These are phyloP conservation scores for Lactifluus volemus DNA, from an alignment of 768 basidiomycete genomes.

Conservation along the genomic window DNA sequence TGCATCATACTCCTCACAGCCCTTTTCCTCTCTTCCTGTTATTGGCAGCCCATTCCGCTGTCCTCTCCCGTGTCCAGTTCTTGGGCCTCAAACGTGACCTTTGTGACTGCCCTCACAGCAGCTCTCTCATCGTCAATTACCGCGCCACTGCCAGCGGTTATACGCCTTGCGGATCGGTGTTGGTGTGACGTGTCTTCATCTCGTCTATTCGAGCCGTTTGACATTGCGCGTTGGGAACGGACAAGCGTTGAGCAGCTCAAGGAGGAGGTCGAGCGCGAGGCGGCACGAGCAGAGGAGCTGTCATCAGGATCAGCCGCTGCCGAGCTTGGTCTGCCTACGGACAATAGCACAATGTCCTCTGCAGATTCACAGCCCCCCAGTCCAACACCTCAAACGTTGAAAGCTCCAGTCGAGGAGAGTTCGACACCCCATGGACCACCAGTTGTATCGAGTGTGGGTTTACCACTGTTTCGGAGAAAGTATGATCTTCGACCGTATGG, in stretches of 20 bases:
- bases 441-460: background rate
- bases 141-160: slow-evolving; percentile 40
- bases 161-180: slow-evolving; percentile 68
- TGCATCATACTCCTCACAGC: slow-evolving; percentile 76
- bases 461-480: slow-evolving; percentile 29
- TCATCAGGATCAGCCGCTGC: background rate
- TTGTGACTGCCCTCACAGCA: slow-evolving; percentile 53
- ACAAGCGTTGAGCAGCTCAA: slow-evolving; percentile 46
- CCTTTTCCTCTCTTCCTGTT: slow-evolving; percentile 82
- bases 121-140: slow-evolving; percentile 30
- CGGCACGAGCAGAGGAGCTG: slow-evolving; percentile 27
- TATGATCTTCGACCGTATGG: slow-evolving; percentile 71
- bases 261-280: slow-evolving; percentile 29
- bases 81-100: slow-evolving; percentile 69
- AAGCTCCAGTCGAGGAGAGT: background rate
- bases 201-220: slow-evolving; percentile 68
- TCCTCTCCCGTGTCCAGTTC: slow-evolving; percentile 53
- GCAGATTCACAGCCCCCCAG: background rate
- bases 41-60: slow-evolving; percentile 76
- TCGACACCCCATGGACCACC: slow-evolving; percentile 3
- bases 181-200: slow-evolving; percentile 73
- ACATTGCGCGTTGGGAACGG: slow-evolving; percentile 66
- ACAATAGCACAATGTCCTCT: background rate
- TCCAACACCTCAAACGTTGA: background rate
- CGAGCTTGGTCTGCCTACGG: background rate